Conservation (phyloP, 2,329 filamentous ascomycete species). For the Sporothrix sp. region DNA sequence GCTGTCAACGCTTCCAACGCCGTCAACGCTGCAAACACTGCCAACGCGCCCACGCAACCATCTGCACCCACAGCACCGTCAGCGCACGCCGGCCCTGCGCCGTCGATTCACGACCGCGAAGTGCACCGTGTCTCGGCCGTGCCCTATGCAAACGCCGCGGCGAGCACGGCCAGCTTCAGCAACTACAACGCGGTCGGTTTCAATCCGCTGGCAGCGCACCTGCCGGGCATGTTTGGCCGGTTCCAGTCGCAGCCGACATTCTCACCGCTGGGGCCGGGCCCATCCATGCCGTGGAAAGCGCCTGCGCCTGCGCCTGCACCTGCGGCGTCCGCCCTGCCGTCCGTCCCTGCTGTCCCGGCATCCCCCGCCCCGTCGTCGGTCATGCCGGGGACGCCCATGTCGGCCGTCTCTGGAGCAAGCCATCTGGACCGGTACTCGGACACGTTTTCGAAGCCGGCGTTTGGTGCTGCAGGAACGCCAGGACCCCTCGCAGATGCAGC, state of each 20-base stretch:
- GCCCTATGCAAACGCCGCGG: background rate
- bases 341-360: background rate
- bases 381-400: constrained; percentile 8
- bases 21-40: background rate
- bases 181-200: constrained; percentile 31
- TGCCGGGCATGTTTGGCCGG: constrained; percentile 35
- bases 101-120: constrained; percentile 31
- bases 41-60: background rate
- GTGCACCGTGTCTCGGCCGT: constrained; percentile 44
- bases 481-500: constrained; percentile 19
- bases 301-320: constrained; percentile 21
- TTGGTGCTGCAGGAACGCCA: constrained; percentile 15
- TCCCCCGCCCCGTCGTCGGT: background rate
- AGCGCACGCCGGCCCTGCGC: background rate
- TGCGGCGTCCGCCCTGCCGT: constrained; percentile 7
- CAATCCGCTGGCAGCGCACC: constrained; percentile 35
- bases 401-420: background rate
- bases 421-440: background rate
- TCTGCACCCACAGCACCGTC: background rate
- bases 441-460: background rate
- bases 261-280: constrained; percentile 13
- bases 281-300: constrained; percentile 5
- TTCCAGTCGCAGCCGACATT: constrained; percentile 20
- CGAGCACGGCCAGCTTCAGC: constrained; percentile 27
- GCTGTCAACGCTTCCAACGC: no score